These are phyloP conservation scores for Porphyridium purpureum DNA, from an alignment of 23 red algal genomes.

Conservation along the genomic window DNA sequence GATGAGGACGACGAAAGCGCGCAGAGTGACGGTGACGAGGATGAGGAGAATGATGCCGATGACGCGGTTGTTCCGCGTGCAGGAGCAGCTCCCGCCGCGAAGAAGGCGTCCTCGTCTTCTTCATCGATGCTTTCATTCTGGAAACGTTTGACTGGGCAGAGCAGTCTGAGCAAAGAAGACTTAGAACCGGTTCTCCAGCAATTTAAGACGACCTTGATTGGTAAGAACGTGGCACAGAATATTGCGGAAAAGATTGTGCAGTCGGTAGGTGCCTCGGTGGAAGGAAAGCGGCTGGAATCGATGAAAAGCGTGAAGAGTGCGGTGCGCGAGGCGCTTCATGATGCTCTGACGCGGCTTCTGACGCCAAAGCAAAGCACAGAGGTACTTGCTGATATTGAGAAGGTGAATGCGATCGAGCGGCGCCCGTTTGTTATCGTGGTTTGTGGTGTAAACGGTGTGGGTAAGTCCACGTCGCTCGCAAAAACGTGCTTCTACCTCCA, in stretches of 20 bases:
- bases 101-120: constrained; percentile 26
- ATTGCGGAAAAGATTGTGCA: constrained; percentile 72
- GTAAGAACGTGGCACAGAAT: constrained; percentile 71
- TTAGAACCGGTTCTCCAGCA: constrained; percentile 38
- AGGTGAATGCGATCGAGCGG: constrained; percentile 10
- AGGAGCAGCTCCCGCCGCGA: background rate
- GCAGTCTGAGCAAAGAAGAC: constrained; percentile 25
- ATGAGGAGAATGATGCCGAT: background rate
- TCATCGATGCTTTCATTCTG: constrained; percentile 26
- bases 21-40: constrained; percentile 3
- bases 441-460: constrained; percentile 96
- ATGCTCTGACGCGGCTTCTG: constrained; percentile 56
- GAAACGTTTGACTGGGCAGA: constrained; percentile 9
- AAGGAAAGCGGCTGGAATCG: constrained; percentile 22
- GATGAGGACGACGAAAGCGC: constrained; percentile 9
- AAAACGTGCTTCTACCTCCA: constrained; percentile 77
- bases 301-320: constrained; percentile 27
- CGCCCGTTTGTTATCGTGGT: constrained; percentile 76
- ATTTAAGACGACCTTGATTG: constrained; percentile 49
- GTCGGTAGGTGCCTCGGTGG: constrained; percentile 44
- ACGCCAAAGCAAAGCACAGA: constrained; percentile 49
- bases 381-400: constrained; percentile 27
- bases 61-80: background rate
- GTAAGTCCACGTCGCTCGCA: constrained; percentile 83
- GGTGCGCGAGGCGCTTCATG: constrained; percentile 53